Percentiles rank a stretch among this genome's conserved stretches.
These are phyloP conservation scores for Solanum verrucosum DNA, from an alignment of 257 asterid species.

Conservation along the genomic window DNA sequence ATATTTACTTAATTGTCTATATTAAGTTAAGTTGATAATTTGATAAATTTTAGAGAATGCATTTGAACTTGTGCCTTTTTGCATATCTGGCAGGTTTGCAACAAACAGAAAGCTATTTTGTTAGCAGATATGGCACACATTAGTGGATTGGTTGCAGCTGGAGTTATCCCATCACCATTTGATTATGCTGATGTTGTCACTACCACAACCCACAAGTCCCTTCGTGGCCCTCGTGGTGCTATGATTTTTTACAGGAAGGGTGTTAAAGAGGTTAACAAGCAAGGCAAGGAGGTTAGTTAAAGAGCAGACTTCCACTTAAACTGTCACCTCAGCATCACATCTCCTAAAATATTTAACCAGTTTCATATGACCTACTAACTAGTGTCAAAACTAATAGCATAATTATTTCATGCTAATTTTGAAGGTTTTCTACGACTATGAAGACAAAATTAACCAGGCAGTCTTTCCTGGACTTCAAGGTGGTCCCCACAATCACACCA, in stretches of 20 bases:
- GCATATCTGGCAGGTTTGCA: conserved; percentile 63
- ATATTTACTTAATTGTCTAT: background rate
- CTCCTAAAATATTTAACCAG: background rate
- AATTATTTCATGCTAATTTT: background rate
- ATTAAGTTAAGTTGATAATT: background rate
- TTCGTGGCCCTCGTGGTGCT: conserved; percentile 98
- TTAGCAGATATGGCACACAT: conserved; percentile 99
- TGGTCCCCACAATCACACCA: conserved; percentile 98
- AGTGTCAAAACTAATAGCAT: background rate
- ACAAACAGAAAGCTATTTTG: conserved; percentile 76
- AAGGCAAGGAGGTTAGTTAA: conserved; percentile 78
- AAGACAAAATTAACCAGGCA: conserved; percentile 92
- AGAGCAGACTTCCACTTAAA: background rate
- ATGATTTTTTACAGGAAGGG: conserved; percentile 97
- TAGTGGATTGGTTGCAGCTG: conserved; percentile 97
- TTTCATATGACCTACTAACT: background rate
- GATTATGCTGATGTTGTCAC: conserved; percentile 94
- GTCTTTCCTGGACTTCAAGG: conserved; percentile 99
- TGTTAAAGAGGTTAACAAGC: conserved; percentile 73
- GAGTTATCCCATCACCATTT: conserved; percentile 95
- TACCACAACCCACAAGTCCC: conserved; percentile 93
- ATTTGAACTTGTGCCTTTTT: background rate
- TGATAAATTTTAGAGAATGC: background rate
- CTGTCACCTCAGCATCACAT: background rate
- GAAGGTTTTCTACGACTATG: conserved; percentile 81